Evolutionary conservation across 2,329 filamentous ascomycete species (phyloP), one percentile per base, ranked within the genome.

Genomic region (Cladophialophora chaetospira): DNA sequence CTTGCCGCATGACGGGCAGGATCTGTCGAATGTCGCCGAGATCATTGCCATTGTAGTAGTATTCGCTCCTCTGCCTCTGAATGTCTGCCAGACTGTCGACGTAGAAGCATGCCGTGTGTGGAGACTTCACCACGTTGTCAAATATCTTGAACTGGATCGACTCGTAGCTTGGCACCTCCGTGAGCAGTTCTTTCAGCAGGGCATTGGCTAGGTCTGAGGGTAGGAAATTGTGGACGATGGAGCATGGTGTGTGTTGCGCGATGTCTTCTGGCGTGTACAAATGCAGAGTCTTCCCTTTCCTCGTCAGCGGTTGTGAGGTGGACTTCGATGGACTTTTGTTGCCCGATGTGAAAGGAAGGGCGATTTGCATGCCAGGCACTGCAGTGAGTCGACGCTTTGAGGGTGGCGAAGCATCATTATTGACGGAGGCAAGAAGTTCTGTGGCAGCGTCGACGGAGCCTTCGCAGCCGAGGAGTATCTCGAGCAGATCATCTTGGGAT

Each of bases 221-320:
- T 0, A 99, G 78, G 65, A 97, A 97, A 67, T 96, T 94, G 72
- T 96, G 91, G 53, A 97, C 85, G 63, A 97, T 88, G 9, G 89
- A 92, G 73, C 92, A 97, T 1, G 94, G 91, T 0, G 93, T 96
- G 68, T 96, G 83, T 21, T 83, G 80, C 46, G 89, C 88, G 43
- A 97, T 84, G 65, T 96, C 91, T 35, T 84, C 78, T 0, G 92
- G 89, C 38, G 89, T 85, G 71, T 88, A 97, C 0, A 97, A 78
- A 68, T 93, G 88, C 2, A 97, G 73, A 0, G 93, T 97, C 65
- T 85, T 84, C 10, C 92, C 93, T 69, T 88, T 95, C 66, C 83
- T 88, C 0, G 88, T 86, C 58, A 89, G 73, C 0, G 81, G 62
- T 62, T 42, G n/a, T 55, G 46, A 8, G 0, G 80, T 59, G 1